Evolutionary conservation across 179 eudicot genomes (phyloP), one percentile per base, ranked within the genome.

Genomic region (Carnegiea gigantea): DNA sequence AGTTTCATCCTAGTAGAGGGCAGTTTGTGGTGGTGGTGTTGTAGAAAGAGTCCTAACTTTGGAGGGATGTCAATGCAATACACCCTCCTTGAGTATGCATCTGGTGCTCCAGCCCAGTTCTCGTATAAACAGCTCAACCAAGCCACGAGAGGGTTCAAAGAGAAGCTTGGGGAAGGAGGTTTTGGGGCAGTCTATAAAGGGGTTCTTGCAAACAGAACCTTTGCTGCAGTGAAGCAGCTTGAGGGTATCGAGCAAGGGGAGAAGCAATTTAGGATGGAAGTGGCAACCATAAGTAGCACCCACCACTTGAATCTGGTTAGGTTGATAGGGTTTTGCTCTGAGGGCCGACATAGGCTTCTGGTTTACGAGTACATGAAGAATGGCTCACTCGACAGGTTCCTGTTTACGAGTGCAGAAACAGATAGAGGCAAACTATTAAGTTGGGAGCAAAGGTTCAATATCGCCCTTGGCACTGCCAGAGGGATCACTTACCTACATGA

Each of bases 221-320:
- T 88, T 68, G 92, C 84, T 59, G 98, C 98, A 4, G 96, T 92
- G 74, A 95, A 95, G 82, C 94, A 87, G 76, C 87, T 93, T 8
- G 97, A 95, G 79, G 98, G 97, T 48, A 95, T 95, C 48, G 98
- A 92, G 80, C 98, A 93, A 68, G 98, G 98, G 17, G 98, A 95
- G 88, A 95, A 88, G 79, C 98, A 95, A 79, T 95, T 95, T 82
- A 84, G 98, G 75, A 94, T 94, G 98, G 98, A 94, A 79, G 98
- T 94, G 14, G 98, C 97, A 40, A 92, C 97, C 28, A 94, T 94
- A 21, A 94, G 95, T 74, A 94, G 98, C 84, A 94, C 98, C 54
- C 97, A 94, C 81, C 98, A 94, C 86, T 83, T 91, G 79, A 94
- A 94, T 81, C 72, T 94, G 84, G 93, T 94, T 59, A 90, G 95